phyloP scores from a whole-genome alignment of 495 filamentous ascomycete species.

The Friedmanniomyces simplex region DNA sequence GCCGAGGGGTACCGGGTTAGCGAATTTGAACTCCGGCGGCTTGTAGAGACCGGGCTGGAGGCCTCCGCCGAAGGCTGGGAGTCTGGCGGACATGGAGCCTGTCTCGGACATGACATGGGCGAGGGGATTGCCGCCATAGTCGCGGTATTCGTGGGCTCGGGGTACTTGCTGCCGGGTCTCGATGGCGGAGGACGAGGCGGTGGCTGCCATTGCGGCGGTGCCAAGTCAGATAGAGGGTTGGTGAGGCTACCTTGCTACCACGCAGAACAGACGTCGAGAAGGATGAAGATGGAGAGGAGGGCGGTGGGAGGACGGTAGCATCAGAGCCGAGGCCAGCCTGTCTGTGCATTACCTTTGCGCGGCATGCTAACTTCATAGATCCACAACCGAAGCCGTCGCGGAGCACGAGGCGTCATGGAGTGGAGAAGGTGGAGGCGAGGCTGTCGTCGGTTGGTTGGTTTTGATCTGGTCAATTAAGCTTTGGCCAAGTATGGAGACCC shows the following conservation, averaged over 20 bases:
- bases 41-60: constrained; percentile 14
- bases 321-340: no score
- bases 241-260: no score
- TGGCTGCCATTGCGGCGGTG: neutral
- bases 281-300: no score
- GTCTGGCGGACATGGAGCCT: constrained; percentile 4
- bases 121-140: constrained; percentile 18
- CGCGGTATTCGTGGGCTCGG: neutral
- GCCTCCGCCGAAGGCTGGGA: constrained; percentile 16
- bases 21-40: constrained; percentile 6
- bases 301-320: no score
- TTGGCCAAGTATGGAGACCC: neutral
- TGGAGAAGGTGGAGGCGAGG: neutral
- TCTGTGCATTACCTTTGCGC: no score
- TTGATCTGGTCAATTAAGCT: neutral
- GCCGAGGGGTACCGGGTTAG: constrained; percentile 20
- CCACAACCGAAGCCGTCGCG: no score
- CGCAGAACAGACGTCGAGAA: no score
- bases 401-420: neutral
- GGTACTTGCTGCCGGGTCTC: neutral
- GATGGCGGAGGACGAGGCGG: neutral
- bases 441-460: neutral
- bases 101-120: constrained; percentile 1
- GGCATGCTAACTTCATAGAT: no score
- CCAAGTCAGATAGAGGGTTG: no score